phyloP scores from a whole-genome alignment of 2,329 filamentous ascomycete genomes.

The Ophiostoma perfectum region DNA sequence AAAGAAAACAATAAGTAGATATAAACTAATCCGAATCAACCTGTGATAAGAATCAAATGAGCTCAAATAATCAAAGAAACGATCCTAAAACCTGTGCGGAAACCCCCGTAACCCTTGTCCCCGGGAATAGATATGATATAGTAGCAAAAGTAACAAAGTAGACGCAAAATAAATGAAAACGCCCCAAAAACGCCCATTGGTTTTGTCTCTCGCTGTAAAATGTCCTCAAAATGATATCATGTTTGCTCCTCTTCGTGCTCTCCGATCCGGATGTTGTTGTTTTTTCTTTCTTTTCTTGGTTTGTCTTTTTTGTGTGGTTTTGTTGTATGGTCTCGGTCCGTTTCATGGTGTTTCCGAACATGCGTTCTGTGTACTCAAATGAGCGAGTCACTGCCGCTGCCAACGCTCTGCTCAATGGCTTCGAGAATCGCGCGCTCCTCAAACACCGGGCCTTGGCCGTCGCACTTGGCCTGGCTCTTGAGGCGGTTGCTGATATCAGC shows the following conservation, averaged over 20 bases:
- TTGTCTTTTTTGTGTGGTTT: not conserved
- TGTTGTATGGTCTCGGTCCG: not conserved
- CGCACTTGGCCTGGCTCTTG: slow-evolving; percentile 69
- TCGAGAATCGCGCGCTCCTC: slow-evolving; percentile 66
- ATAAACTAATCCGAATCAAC: too few relatives aligned
- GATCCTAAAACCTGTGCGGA: not conserved
- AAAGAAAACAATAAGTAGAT: too few relatives aligned
- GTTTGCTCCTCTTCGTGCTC: not conserved
- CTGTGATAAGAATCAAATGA: not conserved
- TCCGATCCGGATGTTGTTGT: not conserved
- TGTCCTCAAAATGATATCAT: slow-evolving; percentile 11
- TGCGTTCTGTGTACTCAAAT: slow-evolving; percentile 32
- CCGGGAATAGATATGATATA: not conserved
- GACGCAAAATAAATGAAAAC: not conserved
- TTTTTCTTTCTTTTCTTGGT: not conserved
- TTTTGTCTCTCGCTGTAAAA: not conserved
- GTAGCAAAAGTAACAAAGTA: not conserved
- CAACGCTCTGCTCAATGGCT: slow-evolving; percentile 73
- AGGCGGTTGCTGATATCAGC: slow-evolving; percentile 73
- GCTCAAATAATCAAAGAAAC: not conserved
- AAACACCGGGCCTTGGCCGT: slow-evolving; percentile 85
- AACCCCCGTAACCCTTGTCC: not conserved
- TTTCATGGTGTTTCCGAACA: not conserved
- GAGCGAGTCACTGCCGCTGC: slow-evolving; percentile 72
- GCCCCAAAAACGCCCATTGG: slow-evolving; percentile 1